Evolutionary conservation across 768 basidiomycete genomes (phyloP), one percentile per base, ranked within the genome.

Genomic region (Candolleomyces eurysporus): DNA sequence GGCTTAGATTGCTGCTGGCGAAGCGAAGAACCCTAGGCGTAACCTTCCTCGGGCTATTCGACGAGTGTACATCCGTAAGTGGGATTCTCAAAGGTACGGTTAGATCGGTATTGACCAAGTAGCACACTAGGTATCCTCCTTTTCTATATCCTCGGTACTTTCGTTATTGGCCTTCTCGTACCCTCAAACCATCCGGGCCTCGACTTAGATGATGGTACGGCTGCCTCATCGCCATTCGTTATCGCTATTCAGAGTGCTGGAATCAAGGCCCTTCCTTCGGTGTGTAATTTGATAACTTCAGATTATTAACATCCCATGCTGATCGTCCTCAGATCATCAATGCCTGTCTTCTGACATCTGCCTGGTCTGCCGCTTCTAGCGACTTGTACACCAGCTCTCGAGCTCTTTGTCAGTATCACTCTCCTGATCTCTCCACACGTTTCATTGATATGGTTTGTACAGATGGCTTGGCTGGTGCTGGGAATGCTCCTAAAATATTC

Each of bases 311-410:
- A 14, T 14, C 17, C 32, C 30, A 26, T 30, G 19, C 46, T 60
- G n/a, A 58, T 66, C 14, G 30, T 32, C 57, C 8, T 13, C 49
- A 90, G 88, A 77, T 92, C 43, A 92, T 93, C 70, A 94, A 92
- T 68, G 91, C 89, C 3, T 87, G 84, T 71, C 79, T 96, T 14
- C 75, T 98, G 64, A 92, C 90, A 43, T 92, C 94, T 3, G 94
- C 95, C 5, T 95, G 92, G 89, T 96, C 94, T 26, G 94, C 95
- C 39, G 92, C 91, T 5, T 89, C 88, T 22, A 91, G 89, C 71
- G 94, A 96, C 71, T 72, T 97, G 50, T 96, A 94, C 76, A 95
- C 93, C 4, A 89, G 89, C 50, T 94, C 94, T 17, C 87, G 91
- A 58, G 91, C 90, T 0, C 81, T 98, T 9, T 96, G 90, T 91